Evolutionary conservation across 306 rosid species (phyloP), one percentile per base, ranked within the genome.

Genomic region (Chamaecrista fasciculata): DNA sequence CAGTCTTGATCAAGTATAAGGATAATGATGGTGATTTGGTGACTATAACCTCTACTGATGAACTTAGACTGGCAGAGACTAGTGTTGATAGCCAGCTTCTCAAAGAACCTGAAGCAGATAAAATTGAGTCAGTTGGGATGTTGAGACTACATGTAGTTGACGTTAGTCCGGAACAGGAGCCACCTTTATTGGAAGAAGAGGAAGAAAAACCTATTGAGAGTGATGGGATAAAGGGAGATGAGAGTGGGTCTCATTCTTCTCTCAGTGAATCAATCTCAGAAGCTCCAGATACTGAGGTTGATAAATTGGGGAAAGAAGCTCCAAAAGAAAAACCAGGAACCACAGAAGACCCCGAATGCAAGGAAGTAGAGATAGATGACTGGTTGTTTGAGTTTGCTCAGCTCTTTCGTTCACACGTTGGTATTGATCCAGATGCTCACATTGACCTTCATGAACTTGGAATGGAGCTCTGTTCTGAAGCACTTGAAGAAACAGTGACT

Each of bases 321-420:
- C 67, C 78, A 26, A 86, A 86, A 82, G 87, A 82, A 78, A 94
- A 88, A 78, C 11, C 70, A 23, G 85, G 67, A 42, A 79, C 78
- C 29, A 19, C 74, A 6, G 96, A 87, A 78, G 92, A 88, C 69
- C 81, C 83, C 1, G 92, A 95, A 68, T 72, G 91, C 86, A 89
- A 91, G 80, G 99, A 91, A 75, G 80, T 95, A 76, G 97, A 95
- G 81, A 95, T 95, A 96, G 99, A 91, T 72, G 99, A 95, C 66
- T 95, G 99, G 99, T 76, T 95, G 83, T 89, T 95, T 70, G 99
- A 95, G 66, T 95, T 95, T 69, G 97, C 99, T 66, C 96, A 95
- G 70, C 96, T 95, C 66, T 95, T 95, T 83, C 95, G 97, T 71
- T 82, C 95, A 23, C 96, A 91, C 73, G 89, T 95, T 73, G 99